phyloP scores from a whole-genome alignment of 805 yeast genomes.

The Zygosaccharomyces rouxii region DNA sequence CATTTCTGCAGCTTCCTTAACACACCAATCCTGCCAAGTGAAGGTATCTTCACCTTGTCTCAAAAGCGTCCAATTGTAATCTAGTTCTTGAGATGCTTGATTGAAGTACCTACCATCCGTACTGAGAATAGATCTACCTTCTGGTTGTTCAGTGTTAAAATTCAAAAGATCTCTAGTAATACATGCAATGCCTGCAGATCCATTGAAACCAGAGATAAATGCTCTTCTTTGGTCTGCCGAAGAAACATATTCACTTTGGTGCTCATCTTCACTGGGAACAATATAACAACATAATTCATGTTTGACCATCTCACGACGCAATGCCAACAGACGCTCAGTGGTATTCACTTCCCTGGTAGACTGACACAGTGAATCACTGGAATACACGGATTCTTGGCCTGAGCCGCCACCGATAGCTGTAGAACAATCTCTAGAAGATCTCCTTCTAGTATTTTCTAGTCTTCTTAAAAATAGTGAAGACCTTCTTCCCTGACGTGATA shows the following conservation, averaged over 20 bases:
- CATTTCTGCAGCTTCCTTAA: constrained; percentile 48
- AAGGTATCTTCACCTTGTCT: constrained; percentile 76
- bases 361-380: constrained; percentile 38
- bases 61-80: constrained; percentile 70
- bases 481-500: constrained; percentile 63
- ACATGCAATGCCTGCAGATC: constrained; percentile 91
- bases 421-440: constrained; percentile 19
- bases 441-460: constrained; percentile 33
- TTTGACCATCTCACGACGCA: constrained; percentile 62
- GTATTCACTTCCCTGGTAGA: constrained; percentile 47
- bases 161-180: constrained; percentile 50
- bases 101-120: constrained; percentile 94
- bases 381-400: constrained; percentile 35
- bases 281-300: constrained; percentile 67
- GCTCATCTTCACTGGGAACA: constrained; percentile 88
- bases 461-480: constrained; percentile 43
- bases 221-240: constrained; percentile 76
- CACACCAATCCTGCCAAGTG: constrained; percentile 78
- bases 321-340: constrained; percentile 51
- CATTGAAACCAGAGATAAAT: constrained; percentile 83
- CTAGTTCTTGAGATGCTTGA: constrained; percentile 84
- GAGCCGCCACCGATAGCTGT: constrained; percentile 14
- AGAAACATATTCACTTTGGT: constrained; percentile 86
- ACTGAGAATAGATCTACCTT: constrained; percentile 71
- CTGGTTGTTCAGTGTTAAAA: constrained; percentile 39